A percentile compares a stretch with the other conserved stretches of the same genome.
These are phyloP conservation scores for Coriaria nepalensis DNA, from an alignment of 306 rosid genomes.

Conservation along the genomic window DNA sequence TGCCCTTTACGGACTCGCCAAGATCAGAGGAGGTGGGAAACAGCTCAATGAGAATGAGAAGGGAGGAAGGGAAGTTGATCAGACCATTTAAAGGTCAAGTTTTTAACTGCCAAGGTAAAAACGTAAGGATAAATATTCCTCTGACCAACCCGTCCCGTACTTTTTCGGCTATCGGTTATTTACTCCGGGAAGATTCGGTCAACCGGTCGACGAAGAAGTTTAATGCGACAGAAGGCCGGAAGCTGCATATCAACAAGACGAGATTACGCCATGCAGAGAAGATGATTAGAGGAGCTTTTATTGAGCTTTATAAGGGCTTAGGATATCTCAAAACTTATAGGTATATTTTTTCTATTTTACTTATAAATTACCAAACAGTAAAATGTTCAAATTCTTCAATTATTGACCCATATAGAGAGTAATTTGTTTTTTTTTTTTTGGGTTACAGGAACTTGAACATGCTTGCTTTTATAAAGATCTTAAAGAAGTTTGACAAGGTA, in stretches of 20 bases:
- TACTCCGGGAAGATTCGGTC: slow-evolving; percentile 69
- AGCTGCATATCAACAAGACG: slow-evolving; percentile 51
- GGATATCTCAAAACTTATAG: slow-evolving; percentile 86
- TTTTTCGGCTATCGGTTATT: slow-evolving; percentile 74
- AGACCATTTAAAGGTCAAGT: slow-evolving; percentile 41
- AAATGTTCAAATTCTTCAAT: neutral
- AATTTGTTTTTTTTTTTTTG: too few species aligned
- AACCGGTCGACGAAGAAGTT: slow-evolving; percentile 65
- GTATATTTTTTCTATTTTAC: slow-evolving; percentile 22
- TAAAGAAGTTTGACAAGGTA: slow-evolving; percentile 96
- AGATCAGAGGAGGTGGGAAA: slow-evolving; percentile 28
- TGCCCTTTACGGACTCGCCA: slow-evolving; percentile 28
- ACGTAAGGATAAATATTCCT: slow-evolving; percentile 77
- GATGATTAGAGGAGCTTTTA: slow-evolving; percentile 82
- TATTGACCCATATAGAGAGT: neutral
- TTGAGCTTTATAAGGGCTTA: slow-evolving; percentile 85
- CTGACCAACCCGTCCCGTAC: slow-evolving; percentile 80
- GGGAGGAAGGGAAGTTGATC: slow-evolving; percentile 41
- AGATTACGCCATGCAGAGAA: slow-evolving; percentile 84
- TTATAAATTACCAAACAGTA: too few species aligned
- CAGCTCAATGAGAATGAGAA: slow-evolving; percentile 24
- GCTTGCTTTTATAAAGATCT: slow-evolving; percentile 84
- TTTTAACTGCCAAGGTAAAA: slow-evolving; percentile 67
- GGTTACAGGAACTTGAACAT: slow-evolving; percentile 89
- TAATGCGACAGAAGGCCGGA: slow-evolving; percentile 37